Evolutionary conservation across 768 basidiomycete genomes (phyloP).

Genomic region (Boletus bicolor): DNA sequence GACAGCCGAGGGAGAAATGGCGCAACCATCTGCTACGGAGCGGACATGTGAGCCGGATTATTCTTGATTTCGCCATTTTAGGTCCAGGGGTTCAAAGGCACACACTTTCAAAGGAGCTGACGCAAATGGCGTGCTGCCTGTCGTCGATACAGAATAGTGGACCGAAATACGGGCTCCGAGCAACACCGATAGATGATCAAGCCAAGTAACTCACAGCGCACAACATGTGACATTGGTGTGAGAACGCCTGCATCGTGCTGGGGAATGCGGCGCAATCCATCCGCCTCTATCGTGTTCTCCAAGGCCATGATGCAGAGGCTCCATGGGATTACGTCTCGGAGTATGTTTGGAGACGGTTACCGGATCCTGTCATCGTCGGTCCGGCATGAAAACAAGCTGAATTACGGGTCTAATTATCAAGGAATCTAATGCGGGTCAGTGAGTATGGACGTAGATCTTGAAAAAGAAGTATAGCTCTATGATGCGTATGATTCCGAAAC

Average conservation of each 20-base stretch:
- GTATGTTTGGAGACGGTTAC: background rate
- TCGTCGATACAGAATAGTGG: background rate
- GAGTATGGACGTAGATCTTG: background rate
- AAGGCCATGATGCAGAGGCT: background rate
- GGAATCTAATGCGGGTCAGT: background rate
- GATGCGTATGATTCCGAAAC: conserved; percentile 60
- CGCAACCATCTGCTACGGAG: conserved; percentile 12
- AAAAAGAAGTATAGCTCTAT: conserved; percentile 15
- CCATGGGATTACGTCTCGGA: background rate
- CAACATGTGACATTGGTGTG: conserved; percentile 10
- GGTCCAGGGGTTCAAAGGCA: background rate
- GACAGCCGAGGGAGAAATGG: conserved; percentile 12
- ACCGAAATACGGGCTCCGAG: background rate
- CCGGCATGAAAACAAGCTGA: background rate
- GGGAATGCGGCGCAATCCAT: background rate
- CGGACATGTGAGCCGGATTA: conserved; percentile 14
- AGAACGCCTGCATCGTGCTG: background rate
- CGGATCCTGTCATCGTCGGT: background rate
- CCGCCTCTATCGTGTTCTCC: background rate
- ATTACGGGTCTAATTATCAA: background rate
- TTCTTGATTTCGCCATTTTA: conserved; percentile 14
- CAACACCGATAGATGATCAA: background rate
- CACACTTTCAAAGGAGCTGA: background rate
- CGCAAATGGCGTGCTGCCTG: background rate
- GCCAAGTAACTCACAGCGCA: background rate